phyloP scores from a whole-genome alignment of 768 basidiomycete genomes.

The Tulasnella calospora region DNA sequence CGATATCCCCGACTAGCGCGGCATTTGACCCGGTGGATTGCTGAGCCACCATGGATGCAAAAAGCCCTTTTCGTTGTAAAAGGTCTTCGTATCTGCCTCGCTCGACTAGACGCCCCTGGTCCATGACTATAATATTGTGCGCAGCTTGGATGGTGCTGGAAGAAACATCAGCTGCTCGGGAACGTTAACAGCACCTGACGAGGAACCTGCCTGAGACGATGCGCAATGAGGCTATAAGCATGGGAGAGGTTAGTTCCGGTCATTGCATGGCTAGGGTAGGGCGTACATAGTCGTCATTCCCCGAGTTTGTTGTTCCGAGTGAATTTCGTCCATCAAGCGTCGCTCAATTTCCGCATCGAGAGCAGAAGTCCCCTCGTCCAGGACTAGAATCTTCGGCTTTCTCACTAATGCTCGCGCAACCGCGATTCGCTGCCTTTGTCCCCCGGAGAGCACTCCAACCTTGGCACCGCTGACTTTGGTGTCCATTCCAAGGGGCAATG shows the following conservation, averaged over 20 bases:
- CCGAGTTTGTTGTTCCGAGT: slow-evolving; percentile 21
- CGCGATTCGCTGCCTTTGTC: slow-evolving; percentile 32
- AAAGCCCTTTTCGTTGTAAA: slow-evolving; percentile 23
- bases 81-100: slow-evolving; percentile 35
- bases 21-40: neutral
- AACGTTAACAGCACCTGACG: neutral
- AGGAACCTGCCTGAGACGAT: neutral
- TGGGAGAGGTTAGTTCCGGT: neutral
- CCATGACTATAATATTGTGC: slow-evolving; percentile 34
- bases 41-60: slow-evolving; percentile 2
- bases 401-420: slow-evolving; percentile 29
- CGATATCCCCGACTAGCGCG: neutral
- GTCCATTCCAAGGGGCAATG: slow-evolving; percentile 34
- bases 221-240: neutral
- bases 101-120: slow-evolving; percentile 30
- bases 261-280: neutral
- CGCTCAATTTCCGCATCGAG: slow-evolving; percentile 26
- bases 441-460: slow-evolving; percentile 36
- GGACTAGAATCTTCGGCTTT: slow-evolving; percentile 23
- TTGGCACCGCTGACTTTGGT: slow-evolving; percentile 33
- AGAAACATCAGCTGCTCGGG: slow-evolving; percentile 2
- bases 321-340: slow-evolving; percentile 21
- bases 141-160: slow-evolving; percentile 27
- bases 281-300: slow-evolving; percentile 30
- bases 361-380: slow-evolving; percentile 29